Evolutionary conservation across 176 grass and related monocot species (phyloP).

Genomic region (Eragrostis curvula): DNA sequence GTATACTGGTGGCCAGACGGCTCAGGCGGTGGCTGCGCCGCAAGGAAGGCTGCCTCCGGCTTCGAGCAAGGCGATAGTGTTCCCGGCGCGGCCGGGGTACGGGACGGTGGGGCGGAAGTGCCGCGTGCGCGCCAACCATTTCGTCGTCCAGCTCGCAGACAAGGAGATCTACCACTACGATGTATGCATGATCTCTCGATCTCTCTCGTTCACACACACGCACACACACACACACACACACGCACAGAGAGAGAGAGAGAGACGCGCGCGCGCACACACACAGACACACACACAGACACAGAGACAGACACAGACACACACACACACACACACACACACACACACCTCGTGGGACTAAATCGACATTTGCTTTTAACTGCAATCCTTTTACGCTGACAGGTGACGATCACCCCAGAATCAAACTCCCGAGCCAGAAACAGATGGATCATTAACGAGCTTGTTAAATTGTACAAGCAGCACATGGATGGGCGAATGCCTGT

Average conservation of each 20-base stretch:
- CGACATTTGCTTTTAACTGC: too few species aligned
- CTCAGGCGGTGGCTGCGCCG: too few species aligned
- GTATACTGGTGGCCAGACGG: not conserved
- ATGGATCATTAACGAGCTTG: slow-evolving; percentile 50
- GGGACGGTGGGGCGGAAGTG: slow-evolving; percentile 31
- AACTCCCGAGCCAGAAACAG: slow-evolving; percentile 37
- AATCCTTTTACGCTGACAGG: slow-evolving; percentile 28
- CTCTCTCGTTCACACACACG: not conserved
- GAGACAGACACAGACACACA: too few species aligned
- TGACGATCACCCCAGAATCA: slow-evolving; percentile 49
- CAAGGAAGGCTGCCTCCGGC: not conserved
- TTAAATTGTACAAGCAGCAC: slow-evolving; percentile 29
- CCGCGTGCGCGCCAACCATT: slow-evolving; percentile 54
- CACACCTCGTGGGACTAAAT: too few species aligned
- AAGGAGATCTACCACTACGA: slow-evolving; percentile 57
- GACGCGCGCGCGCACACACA: too few species aligned
- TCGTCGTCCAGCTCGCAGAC: slow-evolving; percentile 28
- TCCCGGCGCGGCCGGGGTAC: slow-evolving; percentile 36
- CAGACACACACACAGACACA: too few species aligned
- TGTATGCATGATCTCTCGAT: slow-evolving; percentile 13
- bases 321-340: too few species aligned
- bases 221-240: too few species aligned
- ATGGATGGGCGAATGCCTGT: slow-evolving; percentile 49
- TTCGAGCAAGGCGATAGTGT: slow-evolving; percentile 42
- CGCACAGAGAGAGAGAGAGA: too few species aligned